Evolutionary conservation across 2,329 filamentous ascomycete genomes (phyloP).

Genomic region (Cladosporium cucumerinum): DNA sequence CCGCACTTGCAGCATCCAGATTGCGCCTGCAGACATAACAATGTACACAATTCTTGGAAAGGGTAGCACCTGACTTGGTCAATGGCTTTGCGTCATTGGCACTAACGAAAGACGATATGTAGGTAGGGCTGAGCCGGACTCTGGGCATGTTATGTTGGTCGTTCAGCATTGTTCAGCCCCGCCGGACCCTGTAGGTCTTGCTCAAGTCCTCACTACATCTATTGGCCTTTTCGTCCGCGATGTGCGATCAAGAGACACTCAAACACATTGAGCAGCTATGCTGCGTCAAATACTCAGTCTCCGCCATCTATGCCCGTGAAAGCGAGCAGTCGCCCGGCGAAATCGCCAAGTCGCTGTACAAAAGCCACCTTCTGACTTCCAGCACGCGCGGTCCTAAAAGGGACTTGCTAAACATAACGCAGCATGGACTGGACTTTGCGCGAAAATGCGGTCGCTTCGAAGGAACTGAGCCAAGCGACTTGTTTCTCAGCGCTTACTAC

Average conservation of each 20-base stretch:
- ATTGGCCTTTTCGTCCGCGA: not conserved
- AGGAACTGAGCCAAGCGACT: slow-evolving; percentile 54
- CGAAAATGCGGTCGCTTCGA: slow-evolving; percentile 66
- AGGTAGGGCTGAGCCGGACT: not conserved
- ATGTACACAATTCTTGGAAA: not conserved
- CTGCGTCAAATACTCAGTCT: slow-evolving; percentile 24
- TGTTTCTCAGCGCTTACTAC: slow-evolving; percentile 67
- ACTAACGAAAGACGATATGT: not conserved
- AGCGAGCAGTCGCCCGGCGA: slow-evolving; percentile 26
- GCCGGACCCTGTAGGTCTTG: not conserved
- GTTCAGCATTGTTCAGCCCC: not conserved
- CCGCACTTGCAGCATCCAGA: not conserved
- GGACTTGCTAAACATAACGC: slow-evolving; percentile 10
- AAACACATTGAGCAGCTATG: slow-evolving; percentile 24
- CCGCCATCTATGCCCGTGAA: slow-evolving; percentile 26
- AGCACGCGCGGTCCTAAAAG: slow-evolving; percentile 22
- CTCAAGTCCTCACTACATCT: not conserved
- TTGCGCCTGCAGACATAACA: not conserved
- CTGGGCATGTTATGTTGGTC: not conserved
- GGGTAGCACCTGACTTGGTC: not conserved
- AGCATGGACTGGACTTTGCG: slow-evolving; percentile 47
- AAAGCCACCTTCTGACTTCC: slow-evolving; percentile 26
- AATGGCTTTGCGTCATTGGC: not conserved
- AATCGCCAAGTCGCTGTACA: slow-evolving; percentile 27
- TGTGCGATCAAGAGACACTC: not conserved